A percentile compares a stretch with the other conserved stretches of the same genome.
phyloP scores from a whole-genome alignment of 352 stramenopile genomes.

The Globisporangium barbulae region DNA sequence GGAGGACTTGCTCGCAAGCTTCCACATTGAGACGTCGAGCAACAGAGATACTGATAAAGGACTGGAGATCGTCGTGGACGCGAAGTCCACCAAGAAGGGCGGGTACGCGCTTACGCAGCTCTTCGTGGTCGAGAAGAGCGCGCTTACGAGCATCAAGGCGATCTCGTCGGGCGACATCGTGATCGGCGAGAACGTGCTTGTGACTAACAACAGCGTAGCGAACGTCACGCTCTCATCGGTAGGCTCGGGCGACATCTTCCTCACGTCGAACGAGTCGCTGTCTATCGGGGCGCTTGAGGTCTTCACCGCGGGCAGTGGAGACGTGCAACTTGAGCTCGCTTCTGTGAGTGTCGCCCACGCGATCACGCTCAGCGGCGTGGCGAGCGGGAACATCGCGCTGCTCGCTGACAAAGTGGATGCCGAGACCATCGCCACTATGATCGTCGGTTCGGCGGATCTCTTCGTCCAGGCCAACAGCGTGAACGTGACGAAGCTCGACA shows the following conservation, averaged over 20 bases:
- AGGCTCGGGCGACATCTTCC: slow-evolving; percentile 12
- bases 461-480: slow-evolving; percentile 5
- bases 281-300: background rate
- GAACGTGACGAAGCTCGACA: background rate
- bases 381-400: slow-evolving; percentile 3
- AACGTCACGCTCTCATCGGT: slow-evolving; percentile 3
- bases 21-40: slow-evolving; percentile 28
- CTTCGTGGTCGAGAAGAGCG: slow-evolving; percentile 7
- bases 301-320: background rate
- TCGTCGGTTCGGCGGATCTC: slow-evolving; percentile 1
- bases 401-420: background rate
- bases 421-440: background rate
- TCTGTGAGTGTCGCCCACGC: background rate
- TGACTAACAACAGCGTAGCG: background rate
- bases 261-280: slow-evolving; percentile 4
- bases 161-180: slow-evolving; percentile 7
- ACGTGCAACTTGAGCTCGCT: slow-evolving; percentile 5
- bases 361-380: background rate
- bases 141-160: background rate
- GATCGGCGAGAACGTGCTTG: slow-evolving; percentile 8
- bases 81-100: background rate
- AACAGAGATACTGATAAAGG: background rate
- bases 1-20: slow-evolving; percentile 34
- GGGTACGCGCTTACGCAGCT: slow-evolving; percentile 7
- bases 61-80: background rate